These are phyloP conservation scores for Aphanomyces cochlioides DNA, from an alignment of 352 stramenopile genomes.

Conservation along the genomic window DNA sequence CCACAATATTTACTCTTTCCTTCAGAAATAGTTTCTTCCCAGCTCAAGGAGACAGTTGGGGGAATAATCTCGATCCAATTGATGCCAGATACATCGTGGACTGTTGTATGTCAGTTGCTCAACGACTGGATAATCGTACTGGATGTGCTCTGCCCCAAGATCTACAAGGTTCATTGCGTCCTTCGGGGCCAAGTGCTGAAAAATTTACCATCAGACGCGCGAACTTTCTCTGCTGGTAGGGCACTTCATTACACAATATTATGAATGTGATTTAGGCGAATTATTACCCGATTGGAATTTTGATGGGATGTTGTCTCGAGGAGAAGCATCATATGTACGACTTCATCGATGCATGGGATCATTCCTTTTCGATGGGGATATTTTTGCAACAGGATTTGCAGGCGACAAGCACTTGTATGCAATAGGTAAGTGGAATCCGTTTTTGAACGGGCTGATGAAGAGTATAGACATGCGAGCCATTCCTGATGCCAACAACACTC, in stretches of 20 bases:
- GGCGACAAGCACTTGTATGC: slow-evolving; percentile 26
- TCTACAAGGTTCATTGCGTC: slow-evolving; percentile 60
- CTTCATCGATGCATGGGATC: slow-evolving; percentile 23
- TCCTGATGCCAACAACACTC: not conserved
- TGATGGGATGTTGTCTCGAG: not conserved
- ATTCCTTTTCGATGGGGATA: slow-evolving; percentile 18
- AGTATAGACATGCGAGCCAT: slow-evolving; percentile 18
- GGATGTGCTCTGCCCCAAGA: slow-evolving; percentile 39
- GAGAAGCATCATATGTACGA: slow-evolving; percentile 9
- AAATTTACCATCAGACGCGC: slow-evolving; percentile 32
- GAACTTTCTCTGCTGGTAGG: slow-evolving; percentile 34
- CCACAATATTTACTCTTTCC: slow-evolving; percentile 7
- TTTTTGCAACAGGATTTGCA: slow-evolving; percentile 18
- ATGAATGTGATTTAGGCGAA: not conserved
- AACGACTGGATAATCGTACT: slow-evolving; percentile 70
- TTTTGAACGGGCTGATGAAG: not conserved
- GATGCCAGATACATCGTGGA: slow-evolving; percentile 36
- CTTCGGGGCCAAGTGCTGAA: slow-evolving; percentile 39
- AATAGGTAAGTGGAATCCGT: not conserved
- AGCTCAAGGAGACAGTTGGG: slow-evolving; percentile 35
- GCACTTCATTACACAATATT: slow-evolving; percentile 28
- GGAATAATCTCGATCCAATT: slow-evolving; percentile 48
- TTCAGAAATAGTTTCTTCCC: slow-evolving; percentile 30
- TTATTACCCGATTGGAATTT: slow-evolving; percentile 4
- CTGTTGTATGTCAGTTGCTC: slow-evolving; percentile 58